Evolutionary conservation across 345 rosid species (phyloP).

Genomic region (Carallia brachiata): DNA sequence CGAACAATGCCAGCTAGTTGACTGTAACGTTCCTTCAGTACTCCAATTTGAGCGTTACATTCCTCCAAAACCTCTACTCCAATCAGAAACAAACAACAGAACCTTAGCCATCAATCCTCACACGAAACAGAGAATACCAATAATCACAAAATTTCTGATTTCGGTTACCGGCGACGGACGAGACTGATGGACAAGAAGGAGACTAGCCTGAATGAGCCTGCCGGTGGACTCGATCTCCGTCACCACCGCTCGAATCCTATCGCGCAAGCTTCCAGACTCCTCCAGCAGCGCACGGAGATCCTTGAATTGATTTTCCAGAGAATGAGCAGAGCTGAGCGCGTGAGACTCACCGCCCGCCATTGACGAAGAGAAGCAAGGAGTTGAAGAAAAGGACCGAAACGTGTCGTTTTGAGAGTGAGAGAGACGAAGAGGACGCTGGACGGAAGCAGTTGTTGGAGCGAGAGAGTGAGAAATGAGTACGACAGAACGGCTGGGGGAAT

Average conservation of each 20-base stretch:
- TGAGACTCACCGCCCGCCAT: conserved; percentile 53
- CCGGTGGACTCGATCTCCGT: conserved; percentile 71
- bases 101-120: neutral
- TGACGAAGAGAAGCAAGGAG: conserved; percentile 20
- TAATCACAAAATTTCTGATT: neutral
- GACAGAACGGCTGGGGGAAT: neutral
- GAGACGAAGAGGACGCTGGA: neutral
- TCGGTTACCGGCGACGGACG: conserved; percentile 66
- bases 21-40: conserved; percentile 53
- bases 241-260: conserved; percentile 68
- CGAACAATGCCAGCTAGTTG: conserved; percentile 55
- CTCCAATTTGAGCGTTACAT: conserved; percentile 53
- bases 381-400: conserved; percentile 6
- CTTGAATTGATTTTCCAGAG: conserved; percentile 78
- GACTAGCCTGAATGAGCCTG: conserved; percentile 66
- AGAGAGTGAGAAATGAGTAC: neutral
- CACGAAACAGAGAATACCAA: neutral
- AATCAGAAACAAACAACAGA: neutral
- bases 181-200: conserved; percentile 86
- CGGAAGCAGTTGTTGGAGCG: neutral
- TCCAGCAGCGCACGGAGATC: conserved; percentile 67
- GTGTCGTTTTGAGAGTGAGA: neutral
- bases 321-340: conserved; percentile 25
- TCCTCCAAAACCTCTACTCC: conserved; percentile 69
- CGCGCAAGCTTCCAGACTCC: conserved; percentile 66